phyloP scores from a whole-genome alignment of 306 rosid species.

The Glycine tomentella region DNA sequence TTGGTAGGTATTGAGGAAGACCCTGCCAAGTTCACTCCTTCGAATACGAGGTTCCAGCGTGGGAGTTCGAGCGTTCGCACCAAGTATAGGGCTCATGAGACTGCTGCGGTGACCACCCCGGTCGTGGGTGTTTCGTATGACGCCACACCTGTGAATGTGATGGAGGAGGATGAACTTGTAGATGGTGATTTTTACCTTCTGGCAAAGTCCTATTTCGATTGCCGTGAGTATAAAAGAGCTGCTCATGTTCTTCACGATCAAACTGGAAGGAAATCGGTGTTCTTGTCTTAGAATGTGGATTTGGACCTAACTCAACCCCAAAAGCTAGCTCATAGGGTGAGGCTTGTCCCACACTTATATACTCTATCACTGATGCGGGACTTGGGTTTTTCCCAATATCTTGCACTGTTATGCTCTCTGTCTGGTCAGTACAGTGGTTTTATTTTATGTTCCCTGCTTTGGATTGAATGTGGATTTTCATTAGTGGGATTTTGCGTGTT shows the following conservation, averaged over 20 bases:
- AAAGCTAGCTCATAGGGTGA: too few relatives aligned
- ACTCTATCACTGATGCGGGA: too few relatives aligned
- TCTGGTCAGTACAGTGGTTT: not conserved
- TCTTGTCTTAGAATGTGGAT: too few relatives aligned
- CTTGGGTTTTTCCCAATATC: too few relatives aligned
- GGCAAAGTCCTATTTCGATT: slow-evolving; percentile 88
- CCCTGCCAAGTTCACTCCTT: slow-evolving; percentile 80
- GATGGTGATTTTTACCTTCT: slow-evolving; percentile 82
- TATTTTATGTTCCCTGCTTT: too few relatives aligned
- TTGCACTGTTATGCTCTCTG: slow-evolving; percentile 86
- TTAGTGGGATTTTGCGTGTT: too few relatives aligned
- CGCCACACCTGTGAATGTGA: slow-evolving; percentile 36
- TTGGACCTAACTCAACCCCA: too few relatives aligned
- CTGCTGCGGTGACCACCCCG: too few relatives aligned
- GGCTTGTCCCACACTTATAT: too few relatives aligned
- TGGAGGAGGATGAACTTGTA: slow-evolving; percentile 88
- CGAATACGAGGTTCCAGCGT: slow-evolving; percentile 37
- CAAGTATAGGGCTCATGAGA: slow-evolving; percentile 71
- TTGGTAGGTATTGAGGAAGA: too few relatives aligned
- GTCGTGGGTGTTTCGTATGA: too few relatives aligned
- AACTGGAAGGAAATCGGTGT: slow-evolving; percentile 72
- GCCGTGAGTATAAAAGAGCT: slow-evolving; percentile 70
- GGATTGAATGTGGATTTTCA: too few relatives aligned
- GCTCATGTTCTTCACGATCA: slow-evolving; percentile 90
- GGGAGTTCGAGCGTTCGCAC: slow-evolving; percentile 91